Evolutionary conservation across 371 early-diverging fungal species (phyloP).

Genomic region (Apophysomyces sp.): DNA sequence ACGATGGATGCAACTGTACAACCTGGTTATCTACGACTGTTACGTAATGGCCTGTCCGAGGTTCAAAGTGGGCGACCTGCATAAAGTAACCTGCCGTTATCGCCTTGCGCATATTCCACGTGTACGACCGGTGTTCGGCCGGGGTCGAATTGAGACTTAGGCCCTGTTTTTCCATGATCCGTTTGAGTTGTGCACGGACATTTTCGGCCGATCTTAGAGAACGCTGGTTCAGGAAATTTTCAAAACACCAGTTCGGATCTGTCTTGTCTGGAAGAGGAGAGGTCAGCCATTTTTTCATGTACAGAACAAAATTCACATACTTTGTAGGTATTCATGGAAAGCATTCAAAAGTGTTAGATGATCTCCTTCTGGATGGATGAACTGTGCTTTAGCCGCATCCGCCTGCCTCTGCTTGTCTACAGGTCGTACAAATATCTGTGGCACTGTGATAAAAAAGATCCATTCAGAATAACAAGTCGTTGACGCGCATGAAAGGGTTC

Average conservation of each 20-base stretch:
- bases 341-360: conserved; percentile 79
- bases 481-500: background rate
- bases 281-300: too few species aligned
- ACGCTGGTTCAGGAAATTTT: conserved; percentile 81
- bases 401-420: conserved; percentile 74
- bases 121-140: background rate
- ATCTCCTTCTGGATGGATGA: conserved; percentile 67
- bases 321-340: conserved; percentile 57
- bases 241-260: conserved; percentile 73
- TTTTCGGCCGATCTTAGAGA: conserved; percentile 74
- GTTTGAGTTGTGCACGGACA: conserved; percentile 82
- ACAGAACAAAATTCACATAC: too few species aligned
- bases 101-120: background rate
- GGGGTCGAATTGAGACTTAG: conserved; percentile 67
- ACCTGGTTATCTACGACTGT: conserved; percentile 96
- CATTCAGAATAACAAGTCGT: too few species aligned
- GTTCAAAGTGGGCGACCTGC: conserved; percentile 1
- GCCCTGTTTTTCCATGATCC: conserved; percentile 83
- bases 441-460: background rate
- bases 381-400: conserved; percentile 63
- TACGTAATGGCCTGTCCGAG: conserved; percentile 73
- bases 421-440: conserved; percentile 76
- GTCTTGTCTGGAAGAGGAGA: background rate
- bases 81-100: conserved; percentile 1
- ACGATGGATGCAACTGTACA: conserved; percentile 94